A percentile compares a stretch with the other conserved stretches of the same genome.
Evolutionary conservation across 306 rosid genomes (phyloP).

Genomic region (Corylus heterophylla): DNA sequence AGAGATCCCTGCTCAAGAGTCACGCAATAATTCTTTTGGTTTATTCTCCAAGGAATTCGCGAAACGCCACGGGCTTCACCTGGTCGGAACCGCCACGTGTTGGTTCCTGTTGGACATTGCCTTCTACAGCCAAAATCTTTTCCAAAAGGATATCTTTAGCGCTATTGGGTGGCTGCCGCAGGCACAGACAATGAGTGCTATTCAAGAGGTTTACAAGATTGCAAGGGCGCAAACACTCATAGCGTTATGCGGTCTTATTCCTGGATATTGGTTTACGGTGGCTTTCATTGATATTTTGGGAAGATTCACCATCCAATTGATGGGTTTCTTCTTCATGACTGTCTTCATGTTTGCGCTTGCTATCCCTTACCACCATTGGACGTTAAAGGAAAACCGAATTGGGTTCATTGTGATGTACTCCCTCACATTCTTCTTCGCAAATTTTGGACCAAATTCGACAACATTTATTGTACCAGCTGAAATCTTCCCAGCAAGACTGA

Average conservation of each 20-base stretch:
- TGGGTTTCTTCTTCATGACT: constrained; percentile 95
- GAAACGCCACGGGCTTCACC: constrained; percentile 65
- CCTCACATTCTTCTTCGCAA: constrained; percentile 79
- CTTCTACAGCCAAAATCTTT: constrained; percentile 83
- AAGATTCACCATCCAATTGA: constrained; percentile 71
- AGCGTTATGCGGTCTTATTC: constrained; percentile 83
- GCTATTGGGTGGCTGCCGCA: constrained; percentile 83
- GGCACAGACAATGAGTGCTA: constrained; percentile 63
- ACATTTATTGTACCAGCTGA: constrained; percentile 89
- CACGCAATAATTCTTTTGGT: constrained; percentile 50
- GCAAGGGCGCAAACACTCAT: constrained; percentile 84
- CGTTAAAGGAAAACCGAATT: constrained; percentile 30
- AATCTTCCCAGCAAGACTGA: constrained; percentile 82
- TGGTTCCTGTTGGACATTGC: constrained; percentile 92
- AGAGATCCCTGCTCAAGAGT: background rate
- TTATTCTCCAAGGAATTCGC: constrained; percentile 60
- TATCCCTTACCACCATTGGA: constrained; percentile 86
- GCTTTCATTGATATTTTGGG: constrained; percentile 63
- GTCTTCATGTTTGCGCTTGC: constrained; percentile 91
- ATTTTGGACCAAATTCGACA: constrained; percentile 90
- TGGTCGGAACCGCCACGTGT: constrained; percentile 68
- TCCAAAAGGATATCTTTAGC: constrained; percentile 80
- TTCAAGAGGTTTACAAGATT: constrained; percentile 66
- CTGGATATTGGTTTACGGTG: constrained; percentile 93
- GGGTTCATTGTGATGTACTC: constrained; percentile 78